Evolutionary conservation across 352 stramenopile species (phyloP).

Genomic region (Hyaloperonospora arabidopsidis): DNA sequence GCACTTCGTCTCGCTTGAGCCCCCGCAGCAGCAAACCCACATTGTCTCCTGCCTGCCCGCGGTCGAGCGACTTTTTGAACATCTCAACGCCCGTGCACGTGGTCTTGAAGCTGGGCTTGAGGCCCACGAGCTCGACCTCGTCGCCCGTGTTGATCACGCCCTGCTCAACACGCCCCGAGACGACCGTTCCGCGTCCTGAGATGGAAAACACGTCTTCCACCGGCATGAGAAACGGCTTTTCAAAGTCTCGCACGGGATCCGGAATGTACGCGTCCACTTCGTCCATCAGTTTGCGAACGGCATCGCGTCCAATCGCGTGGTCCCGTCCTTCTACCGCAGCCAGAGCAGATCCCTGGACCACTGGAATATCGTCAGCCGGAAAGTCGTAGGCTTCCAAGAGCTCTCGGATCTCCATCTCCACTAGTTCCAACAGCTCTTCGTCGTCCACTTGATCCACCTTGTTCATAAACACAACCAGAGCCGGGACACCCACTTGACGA

Average conservation of each 20-base stretch:
- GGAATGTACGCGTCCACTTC: constrained; percentile 82
- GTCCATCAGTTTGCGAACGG: constrained; percentile 92
- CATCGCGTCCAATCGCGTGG: constrained; percentile 72
- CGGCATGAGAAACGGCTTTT: constrained; percentile 96
- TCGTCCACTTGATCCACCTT: constrained; percentile 70
- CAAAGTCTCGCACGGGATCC: constrained; percentile 83
- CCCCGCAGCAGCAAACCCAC: constrained; percentile 90
- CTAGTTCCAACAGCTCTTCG: constrained; percentile 29
- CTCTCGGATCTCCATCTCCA: constrained; percentile 35
- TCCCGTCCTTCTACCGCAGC: constrained; percentile 88
- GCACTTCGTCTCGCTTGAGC: constrained; percentile 92
- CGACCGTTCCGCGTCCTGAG: constrained; percentile 94
- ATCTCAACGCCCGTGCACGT: constrained; percentile 91
- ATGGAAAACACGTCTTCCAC: constrained; percentile 97
- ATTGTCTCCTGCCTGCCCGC: constrained; percentile 93
- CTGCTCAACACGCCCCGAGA: constrained; percentile 92
- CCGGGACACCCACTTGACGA: constrained; percentile 85
- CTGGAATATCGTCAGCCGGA: constrained; percentile 91
- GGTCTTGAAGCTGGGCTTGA: constrained; percentile 36
- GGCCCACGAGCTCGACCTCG: constrained; percentile 44
- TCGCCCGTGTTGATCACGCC: constrained; percentile 65
- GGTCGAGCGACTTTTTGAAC: constrained; percentile 94
- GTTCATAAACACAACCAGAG: constrained; percentile 95
- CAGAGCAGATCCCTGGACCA: constrained; percentile 90
- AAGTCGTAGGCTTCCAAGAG: constrained; percentile 92